These are phyloP conservation scores for Chaetoceros muelleri DNA, from an alignment of 108 stramenopile genomes.

Conservation along the genomic window DNA sequence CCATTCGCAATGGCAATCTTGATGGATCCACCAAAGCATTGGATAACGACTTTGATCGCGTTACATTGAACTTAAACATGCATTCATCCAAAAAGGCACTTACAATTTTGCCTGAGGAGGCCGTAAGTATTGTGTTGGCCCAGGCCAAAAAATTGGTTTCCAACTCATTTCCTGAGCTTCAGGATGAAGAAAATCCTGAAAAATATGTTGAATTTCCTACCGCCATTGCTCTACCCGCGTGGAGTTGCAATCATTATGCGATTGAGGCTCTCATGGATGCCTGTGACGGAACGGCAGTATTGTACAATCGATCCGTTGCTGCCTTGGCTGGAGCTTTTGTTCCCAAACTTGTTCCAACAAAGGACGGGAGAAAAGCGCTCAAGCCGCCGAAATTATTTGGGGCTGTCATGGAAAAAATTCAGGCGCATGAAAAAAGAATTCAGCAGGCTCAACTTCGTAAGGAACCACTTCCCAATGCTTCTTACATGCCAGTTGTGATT, in stretches of 20 bases:
- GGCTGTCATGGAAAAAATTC: constrained; percentile 11
- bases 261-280: constrained; percentile 63
- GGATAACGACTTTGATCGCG: constrained; percentile 72
- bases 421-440: constrained; percentile 17
- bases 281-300: constrained; percentile 28
- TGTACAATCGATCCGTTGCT: constrained; percentile 58
- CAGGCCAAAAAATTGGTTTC: constrained; percentile 40
- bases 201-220: constrained; percentile 40
- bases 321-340: constrained; percentile 50
- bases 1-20: constrained; percentile 49
- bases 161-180: constrained; percentile 3
- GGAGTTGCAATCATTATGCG: constrained; percentile 43
- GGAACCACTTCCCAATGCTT: constrained; percentile 18
- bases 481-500: constrained; percentile 29
- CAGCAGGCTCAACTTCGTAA: constrained; percentile 10
- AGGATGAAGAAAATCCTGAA: constrained; percentile 30
- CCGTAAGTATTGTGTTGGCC: constrained; percentile 35
- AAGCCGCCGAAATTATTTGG: not conserved
- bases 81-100: constrained; percentile 52
- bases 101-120: constrained; percentile 73
- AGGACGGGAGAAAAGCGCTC: not conserved
- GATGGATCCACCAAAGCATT: constrained; percentile 48
- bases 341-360: constrained; percentile 16
- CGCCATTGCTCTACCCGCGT: constrained; percentile 63
- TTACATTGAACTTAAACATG: constrained; percentile 52